Evolutionary conservation across 2,329 filamentous ascomycete genomes (phyloP), one percentile per base, ranked within the genome.

Genomic region (Alternaria ethzedia): DNA sequence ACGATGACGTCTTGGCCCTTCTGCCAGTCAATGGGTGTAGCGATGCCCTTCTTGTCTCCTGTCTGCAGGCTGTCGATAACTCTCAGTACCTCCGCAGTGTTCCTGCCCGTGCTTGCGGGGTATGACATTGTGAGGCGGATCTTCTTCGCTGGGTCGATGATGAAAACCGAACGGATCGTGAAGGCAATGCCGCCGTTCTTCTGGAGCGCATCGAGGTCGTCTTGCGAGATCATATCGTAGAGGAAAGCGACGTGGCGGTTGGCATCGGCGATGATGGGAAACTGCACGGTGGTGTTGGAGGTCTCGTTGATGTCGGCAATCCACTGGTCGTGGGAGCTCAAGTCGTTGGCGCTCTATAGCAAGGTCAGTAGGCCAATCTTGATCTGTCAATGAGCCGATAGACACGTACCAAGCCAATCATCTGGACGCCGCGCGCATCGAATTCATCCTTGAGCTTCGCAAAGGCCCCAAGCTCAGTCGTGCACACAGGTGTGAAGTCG

Each of bases 401-500:
- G 28, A 3, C 12, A 74, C 80, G 49, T 74, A 86, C 84, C 71
- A 97, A 87, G 52, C 94, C 94, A 75, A 97, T 95, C 83, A 97
- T 89, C 88, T 97, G 96, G 75, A 95, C 92, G 69, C 89, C 89
- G 68, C 94, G 90, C 86, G 92, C 93, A 76, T 89, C 87, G 83
- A 97, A 97, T 82, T 97, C 93, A 75, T 89, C 88, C 84, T 93
- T 90, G 68, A 97, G 87, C 83, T 94, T 96, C 73, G 94, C 92
- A 76, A 97, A 96, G 64, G 94, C 94, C 67, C 94, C 94, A 67
- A 97, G 90, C 85, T 97, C 94, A 58, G 94, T 97, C 69, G 94
- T 97, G 87, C 94, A 97, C 64, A 97, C 94, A 58, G 94, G 94
- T 2, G 94, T 97, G 86, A 92, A 97, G 83, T 97, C 94, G 63